Evolutionary conservation across 768 basidiomycete species (phyloP).

Genomic region (Boletales sp.): DNA sequence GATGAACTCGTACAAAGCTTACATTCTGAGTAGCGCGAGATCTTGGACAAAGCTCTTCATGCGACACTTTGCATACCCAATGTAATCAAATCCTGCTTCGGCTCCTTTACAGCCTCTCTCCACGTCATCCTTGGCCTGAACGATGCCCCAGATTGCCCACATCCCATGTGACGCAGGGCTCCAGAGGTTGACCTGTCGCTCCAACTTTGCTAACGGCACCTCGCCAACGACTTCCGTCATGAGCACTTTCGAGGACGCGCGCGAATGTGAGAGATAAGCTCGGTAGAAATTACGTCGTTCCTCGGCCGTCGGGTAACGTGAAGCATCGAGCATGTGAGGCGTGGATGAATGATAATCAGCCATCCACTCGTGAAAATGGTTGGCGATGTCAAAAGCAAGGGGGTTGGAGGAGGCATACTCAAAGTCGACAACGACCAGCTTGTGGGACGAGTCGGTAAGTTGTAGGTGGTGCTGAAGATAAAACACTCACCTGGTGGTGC

Average conservation of each 20-base stretch:
- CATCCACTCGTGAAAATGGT: slow-evolving; percentile 98
- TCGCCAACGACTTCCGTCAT: slow-evolving; percentile 31
- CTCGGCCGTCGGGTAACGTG: slow-evolving; percentile 65
- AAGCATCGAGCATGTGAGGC: slow-evolving; percentile 62
- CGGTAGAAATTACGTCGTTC: slow-evolving; percentile 83
- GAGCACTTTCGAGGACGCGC: slow-evolving; percentile 22
- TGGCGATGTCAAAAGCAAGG: slow-evolving; percentile 92
- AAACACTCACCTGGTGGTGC: slow-evolving; percentile 66
- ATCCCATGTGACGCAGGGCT: slow-evolving; percentile 85
- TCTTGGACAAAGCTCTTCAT: slow-evolving; percentile 62
- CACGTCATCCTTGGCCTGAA: slow-evolving; percentile 80
- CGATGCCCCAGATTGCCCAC: slow-evolving; percentile 95
- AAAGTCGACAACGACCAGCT: slow-evolving; percentile 97
- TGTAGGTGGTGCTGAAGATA: not conserved
- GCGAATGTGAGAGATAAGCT: slow-evolving; percentile 68
- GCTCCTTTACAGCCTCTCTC: slow-evolving; percentile 42
- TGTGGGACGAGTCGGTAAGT: slow-evolving; percentile 13
- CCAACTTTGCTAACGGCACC: slow-evolving; percentile 54
- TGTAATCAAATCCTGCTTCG: slow-evolving; percentile 85
- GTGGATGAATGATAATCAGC: slow-evolving; percentile 76
- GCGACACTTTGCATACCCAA: slow-evolving; percentile 72
- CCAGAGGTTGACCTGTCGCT: slow-evolving; percentile 82
- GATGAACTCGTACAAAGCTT: not conserved
- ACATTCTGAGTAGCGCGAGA: slow-evolving; percentile 43
- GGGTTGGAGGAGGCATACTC: slow-evolving; percentile 95